These are phyloP conservation scores for Stemphylium vesicarium DNA, from an alignment of 2,329 filamentous ascomycete genomes.

Conservation along the genomic window DNA sequence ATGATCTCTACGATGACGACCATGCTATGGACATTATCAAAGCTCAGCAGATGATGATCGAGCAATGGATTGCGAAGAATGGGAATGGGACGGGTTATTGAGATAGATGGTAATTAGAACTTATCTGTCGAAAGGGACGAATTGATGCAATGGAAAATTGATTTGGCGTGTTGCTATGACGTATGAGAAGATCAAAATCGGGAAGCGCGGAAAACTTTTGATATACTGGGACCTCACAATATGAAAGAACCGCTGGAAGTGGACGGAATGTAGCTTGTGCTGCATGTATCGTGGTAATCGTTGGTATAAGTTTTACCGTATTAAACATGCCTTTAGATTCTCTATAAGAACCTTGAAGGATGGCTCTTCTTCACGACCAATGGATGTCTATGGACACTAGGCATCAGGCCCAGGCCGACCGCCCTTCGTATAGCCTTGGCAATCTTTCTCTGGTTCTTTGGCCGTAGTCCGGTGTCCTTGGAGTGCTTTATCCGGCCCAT, in stretches of 20 bases:
- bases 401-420: slow-evolving; percentile 89
- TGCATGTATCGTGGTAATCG: too few relatives aligned
- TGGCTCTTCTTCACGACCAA: slow-evolving; percentile 41
- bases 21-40: slow-evolving; percentile 47
- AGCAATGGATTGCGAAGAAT: slow-evolving; percentile 35
- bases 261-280: too few relatives aligned
- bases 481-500: slow-evolving; percentile 84
- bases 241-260: too few relatives aligned
- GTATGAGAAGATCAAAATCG: background rate
- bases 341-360: slow-evolving; percentile 30
- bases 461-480: slow-evolving; percentile 77
- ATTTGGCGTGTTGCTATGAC: background rate
- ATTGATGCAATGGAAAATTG: background rate
- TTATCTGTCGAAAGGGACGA: background rate
- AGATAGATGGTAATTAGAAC: background rate
- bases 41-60: slow-evolving; percentile 42
- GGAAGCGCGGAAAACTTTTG: too few relatives aligned
- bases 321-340: background rate
- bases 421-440: slow-evolving; percentile 90
- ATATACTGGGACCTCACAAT: too few relatives aligned
- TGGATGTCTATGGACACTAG: slow-evolving; percentile 87
- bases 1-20: slow-evolving; percentile 50
- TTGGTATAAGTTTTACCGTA: background rate
- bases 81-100: slow-evolving; percentile 6
- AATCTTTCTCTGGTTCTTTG: slow-evolving; percentile 90